These are phyloP conservation scores for Plectosphaerella plurivora DNA, from an alignment of 2,329 filamentous ascomycete species.

Conservation along the genomic window DNA sequence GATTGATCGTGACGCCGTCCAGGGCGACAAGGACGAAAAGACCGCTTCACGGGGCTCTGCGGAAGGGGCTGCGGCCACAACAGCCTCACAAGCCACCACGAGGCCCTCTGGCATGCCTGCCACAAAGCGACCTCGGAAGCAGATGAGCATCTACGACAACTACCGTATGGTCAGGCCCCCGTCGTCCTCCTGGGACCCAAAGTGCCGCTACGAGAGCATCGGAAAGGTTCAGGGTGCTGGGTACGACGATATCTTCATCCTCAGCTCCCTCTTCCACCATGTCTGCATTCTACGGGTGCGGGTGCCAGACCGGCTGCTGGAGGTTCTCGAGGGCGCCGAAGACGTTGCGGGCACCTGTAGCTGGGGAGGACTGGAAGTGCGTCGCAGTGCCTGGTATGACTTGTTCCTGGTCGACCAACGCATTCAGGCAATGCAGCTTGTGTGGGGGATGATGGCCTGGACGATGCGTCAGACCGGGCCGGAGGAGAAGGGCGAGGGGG, in stretches of 20 bases:
- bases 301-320: conserved; percentile 50
- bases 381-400: conserved; percentile 59
- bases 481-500: conserved; percentile 16
- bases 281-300: conserved; percentile 53
- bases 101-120: conserved; percentile 18
- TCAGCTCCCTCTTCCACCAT: conserved; percentile 60
- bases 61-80: conserved; percentile 3
- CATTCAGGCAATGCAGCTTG: conserved; percentile 48
- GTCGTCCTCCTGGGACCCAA: conserved; percentile 54
- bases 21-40: conserved; percentile 40
- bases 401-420: conserved; percentile 51
- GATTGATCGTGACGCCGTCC: conserved; percentile 41
- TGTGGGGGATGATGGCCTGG: conserved; percentile 59
- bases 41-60: background rate
- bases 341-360: conserved; percentile 29
- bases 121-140: conserved; percentile 49
- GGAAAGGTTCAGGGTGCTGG: conserved; percentile 41
- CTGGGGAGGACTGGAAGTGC: conserved; percentile 50
- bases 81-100: background rate
- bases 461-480: conserved; percentile 44
- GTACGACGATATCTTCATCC: conserved; percentile 58
- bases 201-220: conserved; percentile 53
- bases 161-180: conserved; percentile 60
- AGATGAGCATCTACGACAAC: conserved; percentile 55
- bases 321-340: conserved; percentile 44